Percentiles rank a stretch among this genome's conserved stretches.
These are phyloP conservation scores for Phialemoniopsis sp. DNA, from an alignment of 2,329 filamentous ascomycete species.

Conservation along the genomic window DNA sequence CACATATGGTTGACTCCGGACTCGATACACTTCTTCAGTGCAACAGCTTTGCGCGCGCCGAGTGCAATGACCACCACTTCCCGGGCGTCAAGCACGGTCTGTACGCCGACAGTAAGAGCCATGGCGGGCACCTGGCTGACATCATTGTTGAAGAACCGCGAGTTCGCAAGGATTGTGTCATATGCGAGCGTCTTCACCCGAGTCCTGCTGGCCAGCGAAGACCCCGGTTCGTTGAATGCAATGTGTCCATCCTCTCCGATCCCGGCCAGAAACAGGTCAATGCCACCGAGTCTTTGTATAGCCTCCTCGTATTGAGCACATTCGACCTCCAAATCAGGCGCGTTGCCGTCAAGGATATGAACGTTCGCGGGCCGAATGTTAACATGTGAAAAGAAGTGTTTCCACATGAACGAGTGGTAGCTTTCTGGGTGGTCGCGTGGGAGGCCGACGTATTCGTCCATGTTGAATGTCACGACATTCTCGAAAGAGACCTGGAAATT, in stretches of 20 bases:
- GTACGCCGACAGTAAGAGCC: slow-evolving; percentile 80
- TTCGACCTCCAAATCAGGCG: slow-evolving; percentile 68
- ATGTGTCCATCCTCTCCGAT: slow-evolving; percentile 86
- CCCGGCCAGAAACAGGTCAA: slow-evolving; percentile 81
- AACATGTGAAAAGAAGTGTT: slow-evolving; percentile 82
- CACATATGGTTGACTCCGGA: slow-evolving; percentile 86
- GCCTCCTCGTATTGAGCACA: slow-evolving; percentile 76
- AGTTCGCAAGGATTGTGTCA: slow-evolving; percentile 83
- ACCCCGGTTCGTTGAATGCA: slow-evolving; percentile 87
- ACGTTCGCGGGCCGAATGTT: slow-evolving; percentile 79
- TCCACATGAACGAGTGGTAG: slow-evolving; percentile 93
- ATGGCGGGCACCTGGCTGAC: slow-evolving; percentile 71
- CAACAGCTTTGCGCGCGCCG: slow-evolving; percentile 75
- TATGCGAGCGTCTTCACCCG: slow-evolving; percentile 84
- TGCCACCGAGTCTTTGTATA: slow-evolving; percentile 71
- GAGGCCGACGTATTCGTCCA: slow-evolving; percentile 88
- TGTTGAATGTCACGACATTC: slow-evolving; percentile 89
- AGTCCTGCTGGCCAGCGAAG: slow-evolving; percentile 71
- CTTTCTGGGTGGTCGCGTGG: slow-evolving; percentile 79
- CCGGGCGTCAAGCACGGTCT: slow-evolving; percentile 75
- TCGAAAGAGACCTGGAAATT: slow-evolving; percentile 67
- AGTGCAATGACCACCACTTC: slow-evolving; percentile 82
- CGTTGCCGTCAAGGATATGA: slow-evolving; percentile 80
- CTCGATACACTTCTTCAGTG: slow-evolving; percentile 76
- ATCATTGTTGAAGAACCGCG: slow-evolving; percentile 76